Base-by-base conservation (phyloP, 2,329 filamentous ascomycete species). In the Pestalotiopsis sp. region DNA sequence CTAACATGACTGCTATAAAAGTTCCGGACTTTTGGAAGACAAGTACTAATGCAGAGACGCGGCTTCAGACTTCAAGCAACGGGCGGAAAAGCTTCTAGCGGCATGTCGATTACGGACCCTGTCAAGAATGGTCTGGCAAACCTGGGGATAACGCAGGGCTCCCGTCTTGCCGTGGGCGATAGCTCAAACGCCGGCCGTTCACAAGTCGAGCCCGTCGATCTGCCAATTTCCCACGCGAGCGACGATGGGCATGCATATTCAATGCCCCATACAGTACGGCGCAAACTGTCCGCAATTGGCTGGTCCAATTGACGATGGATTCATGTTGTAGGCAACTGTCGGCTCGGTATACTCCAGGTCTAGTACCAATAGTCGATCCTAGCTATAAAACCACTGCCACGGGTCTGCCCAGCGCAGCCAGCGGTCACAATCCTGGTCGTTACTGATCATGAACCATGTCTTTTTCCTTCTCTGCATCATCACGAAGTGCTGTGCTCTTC, bases 361-460 rank as follows among this genome's bases (percentile, higher is more conserved):
- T 36, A 36, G 31, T 36, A 36, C 61, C 40, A 64, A 36, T 38
- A 20, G 69, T 72, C 68, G 71, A 68, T 68, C 63, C 72, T 72
- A 71, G 76, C 71, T 76, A 76, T 80, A 78, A 74, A 73, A 67
- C 77, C 78, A 79, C 77, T 75, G 73, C 77, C 75, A 73, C 72
- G 78, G 78, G 78, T 80, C 77, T 70, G 72, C 75, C 76, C 75
- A 79, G 70, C 56, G 25, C 69, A 70, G 58, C 57, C 36, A 56
- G 23, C 27, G 31, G 9, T 17, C n/a, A 11, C 5, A 64, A 67
- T 49, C 72, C 69, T 70, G 69, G 45, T 52, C 45, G n/a, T 52
- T 20, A 52, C 45, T 36, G 56, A 41, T 62, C 41, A 11, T 52
- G 12, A 7, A 65, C n/a, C 38, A 27, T 59, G 23, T 59, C 57